These are phyloP conservation scores for Cucurbita argyrosperma DNA, from an alignment of 306 rosid genomes.

Conservation along the genomic window DNA sequence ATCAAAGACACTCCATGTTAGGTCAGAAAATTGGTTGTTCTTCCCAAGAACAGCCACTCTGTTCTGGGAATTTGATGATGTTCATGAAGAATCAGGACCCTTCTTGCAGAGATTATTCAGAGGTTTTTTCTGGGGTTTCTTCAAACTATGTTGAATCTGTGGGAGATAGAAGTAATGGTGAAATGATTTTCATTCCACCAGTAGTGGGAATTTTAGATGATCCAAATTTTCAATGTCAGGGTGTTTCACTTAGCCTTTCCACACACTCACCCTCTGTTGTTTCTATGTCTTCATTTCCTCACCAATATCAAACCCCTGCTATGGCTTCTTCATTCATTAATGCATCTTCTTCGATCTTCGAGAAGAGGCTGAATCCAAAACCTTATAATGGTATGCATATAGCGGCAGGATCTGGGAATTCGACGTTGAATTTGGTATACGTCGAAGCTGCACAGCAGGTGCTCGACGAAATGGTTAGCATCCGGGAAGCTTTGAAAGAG, in stretches of 20 bases:
- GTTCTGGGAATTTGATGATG: conserved; percentile 31
- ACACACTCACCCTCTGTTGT: conserved; percentile 33
- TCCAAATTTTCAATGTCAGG: conserved; percentile 41
- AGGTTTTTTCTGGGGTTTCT: conserved; percentile 28
- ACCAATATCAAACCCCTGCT: neutral
- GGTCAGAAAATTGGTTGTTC: conserved; percentile 27
- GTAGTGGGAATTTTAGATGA: conserved; percentile 12
- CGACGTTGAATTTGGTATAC: conserved; percentile 29
- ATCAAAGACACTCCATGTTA: conserved; percentile 21
- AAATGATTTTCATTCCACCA: conserved; percentile 47
- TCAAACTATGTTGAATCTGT: conserved; percentile 32
- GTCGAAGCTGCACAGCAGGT: conserved; percentile 63
- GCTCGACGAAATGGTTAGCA: conserved; percentile 74
- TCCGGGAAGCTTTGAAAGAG: conserved; percentile 58
- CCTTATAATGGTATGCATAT: conserved; percentile 10
- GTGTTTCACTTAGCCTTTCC: conserved; percentile 75
- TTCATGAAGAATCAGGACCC: conserved; percentile 51
- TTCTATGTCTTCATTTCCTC: conserved; percentile 26
- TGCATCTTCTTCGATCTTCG: conserved; percentile 20
- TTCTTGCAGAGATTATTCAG: conserved; percentile 44
- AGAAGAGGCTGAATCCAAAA: conserved; percentile 9
- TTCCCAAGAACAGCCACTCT: conserved; percentile 15
- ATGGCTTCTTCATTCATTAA: conserved; percentile 27
- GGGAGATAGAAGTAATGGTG: conserved; percentile 30
- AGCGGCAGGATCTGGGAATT: conserved; percentile 19